Percentiles rank a stretch among this genome's conserved stretches.
Conservation (phyloP, 2,329 filamentous ascomycete species). For the Ceratocystis cubensis region DNA sequence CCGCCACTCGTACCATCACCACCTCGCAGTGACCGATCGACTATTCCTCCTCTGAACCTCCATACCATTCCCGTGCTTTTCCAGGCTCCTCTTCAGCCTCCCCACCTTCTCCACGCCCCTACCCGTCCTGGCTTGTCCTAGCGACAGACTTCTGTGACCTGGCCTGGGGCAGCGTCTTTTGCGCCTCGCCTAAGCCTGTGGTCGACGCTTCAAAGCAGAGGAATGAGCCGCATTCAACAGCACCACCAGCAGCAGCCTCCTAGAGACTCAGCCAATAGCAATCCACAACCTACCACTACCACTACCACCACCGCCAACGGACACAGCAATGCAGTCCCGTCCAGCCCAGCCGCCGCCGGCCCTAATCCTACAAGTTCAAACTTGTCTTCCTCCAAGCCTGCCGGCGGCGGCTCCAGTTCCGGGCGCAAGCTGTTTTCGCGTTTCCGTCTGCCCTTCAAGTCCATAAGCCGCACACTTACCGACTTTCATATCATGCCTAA, state of each 20-base stretch:
- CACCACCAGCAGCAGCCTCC: slow-evolving; percentile 18
- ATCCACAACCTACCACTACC: not conserved
- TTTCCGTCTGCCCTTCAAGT: slow-evolving; percentile 37
- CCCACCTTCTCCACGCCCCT: not conserved
- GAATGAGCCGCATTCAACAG: slow-evolving; percentile 19
- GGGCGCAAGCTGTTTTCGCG: slow-evolving; percentile 37
- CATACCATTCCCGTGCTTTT: not conserved
- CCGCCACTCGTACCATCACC: not conserved
- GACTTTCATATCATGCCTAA: slow-evolving; percentile 69
- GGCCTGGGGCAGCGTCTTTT: slow-evolving; percentile 21
- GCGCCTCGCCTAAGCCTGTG: slow-evolving; percentile 20
- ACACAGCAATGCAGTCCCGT: slow-evolving; percentile 4
- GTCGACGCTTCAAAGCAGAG: slow-evolving; percentile 16
- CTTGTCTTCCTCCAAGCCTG: not conserved
- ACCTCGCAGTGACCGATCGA: not conserved
- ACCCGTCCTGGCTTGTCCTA: slow-evolving; percentile 8
- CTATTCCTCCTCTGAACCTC: not conserved
- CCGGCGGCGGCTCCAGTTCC: not conserved
- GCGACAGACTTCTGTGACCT: slow-evolving; percentile 14
- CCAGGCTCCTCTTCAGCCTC: not conserved
- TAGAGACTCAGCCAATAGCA: slow-evolving; percentile 14
- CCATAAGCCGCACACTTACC: slow-evolving; percentile 50
- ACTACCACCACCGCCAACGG: slow-evolving; percentile 5
- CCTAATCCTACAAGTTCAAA: not conserved
- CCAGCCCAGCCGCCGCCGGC: not conserved